Percentiles rank a stretch among this genome's conserved stretches.
Conservation (phyloP, 2,329 filamentous ascomycete genomes). For the Phialocephala sp. region DNA sequence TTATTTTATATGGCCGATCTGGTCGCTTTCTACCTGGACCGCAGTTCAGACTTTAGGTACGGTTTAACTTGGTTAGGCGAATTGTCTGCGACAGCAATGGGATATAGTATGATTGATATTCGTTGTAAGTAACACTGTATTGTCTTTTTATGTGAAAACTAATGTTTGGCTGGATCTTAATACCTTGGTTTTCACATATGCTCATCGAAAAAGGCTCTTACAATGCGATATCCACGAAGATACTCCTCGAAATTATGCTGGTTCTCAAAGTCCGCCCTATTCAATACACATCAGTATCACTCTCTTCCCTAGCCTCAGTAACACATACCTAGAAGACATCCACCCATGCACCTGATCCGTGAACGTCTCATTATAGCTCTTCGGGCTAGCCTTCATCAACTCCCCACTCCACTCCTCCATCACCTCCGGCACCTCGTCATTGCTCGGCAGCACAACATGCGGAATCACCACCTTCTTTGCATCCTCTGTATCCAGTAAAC, state of each 20-base stretch:
- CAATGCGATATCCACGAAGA: conserved; percentile 63
- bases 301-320: neutral
- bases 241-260: conserved; percentile 65
- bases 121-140: neutral
- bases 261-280: conserved; percentile 57
- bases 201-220: conserved; percentile 63
- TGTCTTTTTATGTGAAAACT: neutral
- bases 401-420: conserved; percentile 45
- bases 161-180: neutral
- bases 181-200: conserved; percentile 40
- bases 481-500: conserved; percentile 66
- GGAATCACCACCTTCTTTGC: conserved; percentile 65
- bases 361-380: conserved; percentile 70
- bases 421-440: conserved; percentile 58
- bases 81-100: neutral
- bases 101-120: neutral
- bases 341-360: conserved; percentile 72
- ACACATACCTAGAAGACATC: conserved; percentile 67
- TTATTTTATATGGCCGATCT: no score
- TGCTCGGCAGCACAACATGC: conserved; percentile 65
- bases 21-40: neutral
- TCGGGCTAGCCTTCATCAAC: conserved; percentile 44
- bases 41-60: neutral
- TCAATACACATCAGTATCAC: neutral
- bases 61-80: neutral